A percentile compares a stretch with the other conserved stretches of the same genome.
phyloP scores from a whole-genome alignment of 257 asterid genomes.

The Lycium ferocissimum region DNA sequence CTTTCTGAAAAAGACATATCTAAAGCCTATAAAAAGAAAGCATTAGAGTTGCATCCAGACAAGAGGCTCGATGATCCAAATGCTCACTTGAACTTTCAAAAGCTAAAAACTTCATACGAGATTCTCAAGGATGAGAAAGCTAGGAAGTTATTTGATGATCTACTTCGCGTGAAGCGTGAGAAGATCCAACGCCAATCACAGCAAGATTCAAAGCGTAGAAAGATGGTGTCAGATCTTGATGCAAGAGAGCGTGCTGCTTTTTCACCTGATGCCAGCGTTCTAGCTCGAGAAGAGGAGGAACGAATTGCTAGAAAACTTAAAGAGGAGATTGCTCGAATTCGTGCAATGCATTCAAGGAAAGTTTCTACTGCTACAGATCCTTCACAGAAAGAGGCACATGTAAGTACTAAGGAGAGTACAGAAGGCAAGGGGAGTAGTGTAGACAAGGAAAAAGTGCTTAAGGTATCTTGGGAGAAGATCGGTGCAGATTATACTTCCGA shows the following conservation, averaged over 20 bases:
- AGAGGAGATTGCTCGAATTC: slow-evolving; percentile 69
- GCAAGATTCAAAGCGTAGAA: slow-evolving; percentile 69
- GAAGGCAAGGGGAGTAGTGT: slow-evolving; percentile 47
- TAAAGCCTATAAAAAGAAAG: slow-evolving; percentile 57
- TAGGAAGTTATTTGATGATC: slow-evolving; percentile 67
- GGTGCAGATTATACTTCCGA: slow-evolving; percentile 75
- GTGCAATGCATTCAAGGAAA: slow-evolving; percentile 58
- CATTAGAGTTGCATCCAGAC: slow-evolving; percentile 72
- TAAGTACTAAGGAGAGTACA: slow-evolving; percentile 33
- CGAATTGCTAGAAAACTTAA: slow-evolving; percentile 56
- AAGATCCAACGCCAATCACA: slow-evolving; percentile 60
- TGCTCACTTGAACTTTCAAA: slow-evolving; percentile 59
- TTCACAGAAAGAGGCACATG: slow-evolving; percentile 41
- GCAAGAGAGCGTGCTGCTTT: slow-evolving; percentile 72
- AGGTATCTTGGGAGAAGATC: slow-evolving; percentile 86
- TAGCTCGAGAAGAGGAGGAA: slow-evolving; percentile 70
- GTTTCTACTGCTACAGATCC: slow-evolving; percentile 41
- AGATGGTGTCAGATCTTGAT: slow-evolving; percentile 81
- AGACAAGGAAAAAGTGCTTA: slow-evolving; percentile 79
- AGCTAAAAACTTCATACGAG: slow-evolving; percentile 59
- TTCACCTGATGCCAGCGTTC: slow-evolving; percentile 48
- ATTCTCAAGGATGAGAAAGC: slow-evolving; percentile 67
- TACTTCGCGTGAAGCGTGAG: slow-evolving; percentile 60
- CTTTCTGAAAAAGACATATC: slow-evolving; percentile 67
- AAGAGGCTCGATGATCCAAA: slow-evolving; percentile 67